A percentile compares a stretch with the other conserved stretches of the same genome.
These are phyloP conservation scores for Sesbania bispinosa DNA, from an alignment of 306 rosid species.

Conservation along the genomic window DNA sequence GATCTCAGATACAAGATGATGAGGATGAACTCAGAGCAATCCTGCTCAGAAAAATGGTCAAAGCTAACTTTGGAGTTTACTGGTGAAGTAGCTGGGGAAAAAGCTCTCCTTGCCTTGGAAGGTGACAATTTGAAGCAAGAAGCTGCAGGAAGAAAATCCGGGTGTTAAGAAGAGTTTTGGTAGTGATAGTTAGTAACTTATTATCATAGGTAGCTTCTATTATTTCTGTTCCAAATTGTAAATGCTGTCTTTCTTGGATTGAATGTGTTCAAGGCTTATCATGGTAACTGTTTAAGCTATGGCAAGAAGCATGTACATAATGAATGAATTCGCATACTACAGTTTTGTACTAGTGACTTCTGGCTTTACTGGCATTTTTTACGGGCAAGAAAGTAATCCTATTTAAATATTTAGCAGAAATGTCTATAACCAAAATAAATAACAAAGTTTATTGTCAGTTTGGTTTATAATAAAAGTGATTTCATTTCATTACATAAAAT, in stretches of 20 bases:
- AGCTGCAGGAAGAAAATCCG: conserved; percentile 19
- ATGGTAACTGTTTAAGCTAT: conserved; percentile 1
- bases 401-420: background rate
- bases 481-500: no score
- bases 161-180: conserved; percentile 19
- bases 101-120: conserved; percentile 19
- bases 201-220: conserved; percentile 12
- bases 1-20: conserved; percentile 37
- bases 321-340: conserved; percentile 19
- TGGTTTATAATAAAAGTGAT: no score
- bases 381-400: background rate
- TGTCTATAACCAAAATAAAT: background rate
- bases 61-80: conserved; percentile 27
- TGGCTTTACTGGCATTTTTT: background rate
- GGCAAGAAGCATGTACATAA: conserved; percentile 37
- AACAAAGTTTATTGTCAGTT: background rate
- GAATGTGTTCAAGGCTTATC: conserved; percentile 30
- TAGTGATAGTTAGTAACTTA: conserved; percentile 24
- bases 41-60: conserved; percentile 30
- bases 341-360: conserved; percentile 1
- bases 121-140: conserved; percentile 38
- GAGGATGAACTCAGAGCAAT: conserved; percentile 38
- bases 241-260: conserved; percentile 30
- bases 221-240: conserved; percentile 14
- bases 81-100: conserved; percentile 30